Evolutionary conservation across 768 basidiomycete species (phyloP), one percentile per base, ranked within the genome.

Genomic region (Kwoniella dendrophila): DNA sequence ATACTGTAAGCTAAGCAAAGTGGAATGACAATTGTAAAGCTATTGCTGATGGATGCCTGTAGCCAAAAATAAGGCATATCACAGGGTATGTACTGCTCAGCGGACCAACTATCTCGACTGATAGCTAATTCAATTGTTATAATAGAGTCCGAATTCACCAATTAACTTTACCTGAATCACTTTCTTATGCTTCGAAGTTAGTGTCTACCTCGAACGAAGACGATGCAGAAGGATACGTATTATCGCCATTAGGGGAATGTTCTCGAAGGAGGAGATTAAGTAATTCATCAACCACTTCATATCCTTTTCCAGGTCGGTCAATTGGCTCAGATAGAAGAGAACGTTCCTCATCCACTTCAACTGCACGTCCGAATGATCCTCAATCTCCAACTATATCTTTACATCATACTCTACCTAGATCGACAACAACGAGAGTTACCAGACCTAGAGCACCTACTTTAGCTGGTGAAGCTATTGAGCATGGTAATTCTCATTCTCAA

Each of bases 391-490:
- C 43, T 4, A 33, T 47, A 4, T 60, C 58, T 6, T 47, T 44
- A 0, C 58, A 51, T 38, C 56, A 56, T 48, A 43, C 29, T 30
- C 43, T 43, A 11, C 59, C 58, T 8, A 26, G 70, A 36, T n/a
- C n/a, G n/a, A n/a, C n/a, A n/a, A n/a, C n/a, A n/a, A 48, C 22
- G 3, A 51, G 68, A 20, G 44, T 45, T 0, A 52, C 63, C 11
- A 47, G 73, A 40, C 67, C 71, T 3, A 51, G 72, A 50, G 68
- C 72, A 32, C 71, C 67, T 20, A 75, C 73, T 10, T 51, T 75
- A 1, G 73, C 73, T 20, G 73, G 73, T 10, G 71, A 75, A 51
- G 73, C 71, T 4, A n/a, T 75, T n/a, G 69, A 75, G 44, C 60
- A 68, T 41, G 53, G 32, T 44, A 62, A 67, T 33, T 26, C 18